Evolutionary conservation across 2,329 filamentous ascomycete genomes (phyloP).

Genomic region (Alternaria arborescens): DNA sequence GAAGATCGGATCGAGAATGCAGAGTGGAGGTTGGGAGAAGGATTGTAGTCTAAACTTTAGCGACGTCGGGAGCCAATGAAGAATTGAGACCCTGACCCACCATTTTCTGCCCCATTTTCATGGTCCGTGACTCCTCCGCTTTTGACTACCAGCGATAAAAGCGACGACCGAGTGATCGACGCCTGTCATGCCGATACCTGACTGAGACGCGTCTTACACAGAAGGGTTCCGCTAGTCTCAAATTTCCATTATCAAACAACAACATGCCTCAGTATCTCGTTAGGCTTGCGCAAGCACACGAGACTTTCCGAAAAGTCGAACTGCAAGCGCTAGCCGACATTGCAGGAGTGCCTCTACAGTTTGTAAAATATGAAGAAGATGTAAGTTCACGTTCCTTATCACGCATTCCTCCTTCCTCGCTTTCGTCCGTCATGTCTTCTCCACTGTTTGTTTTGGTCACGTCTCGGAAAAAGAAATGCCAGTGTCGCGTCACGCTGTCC

Average conservation of each 20-base stretch:
- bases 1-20: not conserved
- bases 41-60: slow-evolving; percentile 9
- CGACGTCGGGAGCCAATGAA: slow-evolving; percentile 24
- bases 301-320: slow-evolving; percentile 88
- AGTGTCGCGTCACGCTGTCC: not conserved
- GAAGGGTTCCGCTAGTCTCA: not conserved
- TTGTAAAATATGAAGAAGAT: slow-evolving; percentile 77
- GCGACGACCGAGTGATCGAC: not conserved
- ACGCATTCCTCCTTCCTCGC: not conserved
- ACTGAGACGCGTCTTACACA: slow-evolving; percentile 19
- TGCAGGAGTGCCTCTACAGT: slow-evolving; percentile 71
- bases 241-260: not conserved
- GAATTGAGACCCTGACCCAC: slow-evolving; percentile 14
- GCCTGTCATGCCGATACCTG: slow-evolving; percentile 31
- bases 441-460: not conserved
- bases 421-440: slow-evolving; percentile 9
- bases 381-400: slow-evolving; percentile 62
- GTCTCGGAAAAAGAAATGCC: not conserved
- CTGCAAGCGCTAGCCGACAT: slow-evolving; percentile 79
- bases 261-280: slow-evolving; percentile 76
- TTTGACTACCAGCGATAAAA: slow-evolving; percentile 3
- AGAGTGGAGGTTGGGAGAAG: slow-evolving; percentile 1
- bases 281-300: slow-evolving; percentile 87
- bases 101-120: slow-evolving; percentile 20
- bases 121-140: slow-evolving; percentile 24